Percentiles rank a stretch among this genome's conserved stretches.
phyloP scores from a whole-genome alignment of 2,329 filamentous ascomycete species.

The Ascochyta clinopodiicola region DNA sequence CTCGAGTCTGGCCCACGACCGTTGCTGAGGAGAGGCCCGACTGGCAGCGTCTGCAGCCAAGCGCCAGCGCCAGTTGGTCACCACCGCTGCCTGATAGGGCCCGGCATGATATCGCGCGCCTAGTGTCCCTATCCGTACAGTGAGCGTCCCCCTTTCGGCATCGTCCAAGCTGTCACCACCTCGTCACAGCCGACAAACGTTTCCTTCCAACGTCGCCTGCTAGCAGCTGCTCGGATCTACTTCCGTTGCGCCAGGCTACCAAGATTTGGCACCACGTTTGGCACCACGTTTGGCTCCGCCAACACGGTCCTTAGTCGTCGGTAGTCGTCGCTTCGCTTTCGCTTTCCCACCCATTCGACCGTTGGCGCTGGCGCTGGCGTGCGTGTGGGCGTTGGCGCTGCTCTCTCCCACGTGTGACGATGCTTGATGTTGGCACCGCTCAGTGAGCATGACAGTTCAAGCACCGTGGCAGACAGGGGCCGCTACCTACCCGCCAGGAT shows the following conservation, averaged over 20 bases:
- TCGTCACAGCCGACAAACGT: constrained; percentile 13
- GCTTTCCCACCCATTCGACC: constrained; percentile 25
- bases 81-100: constrained; percentile 8
- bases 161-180: neutral
- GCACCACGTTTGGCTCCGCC: constrained; percentile 23
- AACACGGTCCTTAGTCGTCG: constrained; percentile 23
- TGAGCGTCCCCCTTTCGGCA: constrained; percentile 6
- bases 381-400: constrained; percentile 18
- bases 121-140: neutral
- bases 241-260: constrained; percentile 22
- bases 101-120: neutral
- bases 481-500: constrained; percentile 30
- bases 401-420: neutral
- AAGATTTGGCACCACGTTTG: constrained; percentile 22
- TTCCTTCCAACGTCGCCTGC: constrained; percentile 26
- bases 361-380: constrained; percentile 14
- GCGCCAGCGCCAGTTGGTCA: constrained; percentile 2
- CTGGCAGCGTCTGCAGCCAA: neutral
- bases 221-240: constrained; percentile 36
- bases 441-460: constrained; percentile 24
- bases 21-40: neutral
- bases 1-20: constrained; percentile 12
- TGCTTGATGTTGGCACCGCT: constrained; percentile 8
- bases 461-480: constrained; percentile 28
- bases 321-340: constrained; percentile 15